Percentiles rank a stretch among this genome's conserved stretches.
Evolutionary conservation across 352 stramenopile species (phyloP).

Genomic region (Pythium aquatile): DNA sequence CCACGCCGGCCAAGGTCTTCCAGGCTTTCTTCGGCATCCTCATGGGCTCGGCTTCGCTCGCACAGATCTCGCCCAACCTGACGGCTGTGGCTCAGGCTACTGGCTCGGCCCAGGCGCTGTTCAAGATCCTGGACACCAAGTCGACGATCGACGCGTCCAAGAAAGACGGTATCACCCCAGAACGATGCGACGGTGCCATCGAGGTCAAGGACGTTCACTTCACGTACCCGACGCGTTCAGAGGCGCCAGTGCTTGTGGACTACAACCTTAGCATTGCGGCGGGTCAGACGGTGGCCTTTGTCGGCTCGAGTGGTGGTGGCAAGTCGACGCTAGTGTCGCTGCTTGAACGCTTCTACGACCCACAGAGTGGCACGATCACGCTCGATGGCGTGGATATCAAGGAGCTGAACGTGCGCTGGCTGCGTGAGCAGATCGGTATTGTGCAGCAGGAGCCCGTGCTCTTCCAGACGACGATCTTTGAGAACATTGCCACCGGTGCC

Average conservation of each 20-base stretch:
- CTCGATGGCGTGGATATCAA: conserved; percentile 65
- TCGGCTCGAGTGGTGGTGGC: conserved; percentile 15
- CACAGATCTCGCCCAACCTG: conserved; percentile 54
- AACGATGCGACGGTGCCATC: conserved; percentile 34
- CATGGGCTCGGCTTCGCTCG: conserved; percentile 39
- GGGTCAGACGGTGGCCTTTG: conserved; percentile 7
- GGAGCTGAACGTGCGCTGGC: conserved; percentile 55
- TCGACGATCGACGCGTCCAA: conserved; percentile 45
- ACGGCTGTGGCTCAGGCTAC: conserved; percentile 45
- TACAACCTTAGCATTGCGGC: conserved; percentile 53
- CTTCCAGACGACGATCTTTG: conserved; percentile 69
- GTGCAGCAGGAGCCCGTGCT: conserved; percentile 74
- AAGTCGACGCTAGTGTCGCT: conserved; percentile 31
- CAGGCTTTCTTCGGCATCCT: conserved; percentile 56
- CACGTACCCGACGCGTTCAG: conserved; percentile 47
- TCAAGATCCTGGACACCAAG: conserved; percentile 50
- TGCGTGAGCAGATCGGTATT: conserved; percentile 29
- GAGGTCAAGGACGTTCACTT: conserved; percentile 27
- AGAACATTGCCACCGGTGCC: conserved; percentile 76
- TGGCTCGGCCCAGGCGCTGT: conserved; percentile 41
- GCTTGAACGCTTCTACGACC: conserved; percentile 84
- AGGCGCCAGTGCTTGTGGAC: conserved; percentile 51
- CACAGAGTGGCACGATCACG: conserved; percentile 47
- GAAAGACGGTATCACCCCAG: conserved; percentile 27
- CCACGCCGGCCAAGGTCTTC: conserved; percentile 41